A percentile compares a stretch with the other conserved stretches of the same genome.
phyloP scores from a whole-genome alignment of 2,329 filamentous ascomycete genomes.

The Botrytis fragariae region DNA sequence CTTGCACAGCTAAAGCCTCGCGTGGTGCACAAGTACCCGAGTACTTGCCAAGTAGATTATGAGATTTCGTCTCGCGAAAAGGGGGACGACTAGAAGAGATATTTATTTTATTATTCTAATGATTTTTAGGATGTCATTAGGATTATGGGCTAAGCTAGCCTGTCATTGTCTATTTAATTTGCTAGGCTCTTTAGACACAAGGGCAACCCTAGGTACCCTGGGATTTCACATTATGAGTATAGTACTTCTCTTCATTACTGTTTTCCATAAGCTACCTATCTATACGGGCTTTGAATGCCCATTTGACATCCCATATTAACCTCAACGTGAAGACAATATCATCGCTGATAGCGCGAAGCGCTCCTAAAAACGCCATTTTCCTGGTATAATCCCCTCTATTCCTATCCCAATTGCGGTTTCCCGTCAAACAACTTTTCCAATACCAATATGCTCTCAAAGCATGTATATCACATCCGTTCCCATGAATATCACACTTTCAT shows the following conservation, averaged over 20 bases:
- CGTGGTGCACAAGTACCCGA: neutral
- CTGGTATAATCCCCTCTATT: conserved; percentile 3
- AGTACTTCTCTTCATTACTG: neutral
- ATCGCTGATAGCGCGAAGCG: neutral
- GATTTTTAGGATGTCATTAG: too few relatives aligned
- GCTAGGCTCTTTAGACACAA: neutral
- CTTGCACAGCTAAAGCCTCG: conserved; percentile 10
- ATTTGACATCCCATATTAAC: neutral
- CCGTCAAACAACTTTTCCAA: neutral
- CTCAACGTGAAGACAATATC: neutral
- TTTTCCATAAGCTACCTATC: neutral
- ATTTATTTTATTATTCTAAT: neutral
- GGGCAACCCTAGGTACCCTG: neutral
- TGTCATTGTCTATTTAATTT: neutral
- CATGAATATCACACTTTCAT: neutral
- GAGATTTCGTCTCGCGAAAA: neutral
- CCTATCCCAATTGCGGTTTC: neutral
- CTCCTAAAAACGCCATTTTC: neutral
- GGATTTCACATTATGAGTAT: neutral
- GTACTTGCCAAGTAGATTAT: neutral
- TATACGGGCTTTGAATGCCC: neutral
- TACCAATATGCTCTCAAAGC: neutral
- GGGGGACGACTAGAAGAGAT: neutral
- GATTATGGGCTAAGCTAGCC: neutral
- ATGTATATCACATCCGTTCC: neutral